phyloP scores from a whole-genome alignment of 306 rosid species.

The Sesbania bispinosa region DNA sequence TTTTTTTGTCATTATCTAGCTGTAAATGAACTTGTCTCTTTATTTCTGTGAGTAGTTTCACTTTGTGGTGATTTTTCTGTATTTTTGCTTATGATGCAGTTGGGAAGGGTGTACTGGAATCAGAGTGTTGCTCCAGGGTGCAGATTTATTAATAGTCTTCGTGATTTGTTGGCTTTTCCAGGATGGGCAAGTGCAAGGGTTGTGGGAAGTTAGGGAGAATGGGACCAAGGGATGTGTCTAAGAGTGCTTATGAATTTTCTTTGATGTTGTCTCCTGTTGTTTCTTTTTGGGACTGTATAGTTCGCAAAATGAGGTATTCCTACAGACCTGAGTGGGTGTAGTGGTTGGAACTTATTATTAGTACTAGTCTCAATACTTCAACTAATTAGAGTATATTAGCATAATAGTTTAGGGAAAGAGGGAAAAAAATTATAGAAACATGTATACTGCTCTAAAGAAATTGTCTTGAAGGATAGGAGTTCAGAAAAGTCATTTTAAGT shows the following conservation, averaged over 20 bases:
- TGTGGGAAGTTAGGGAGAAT: conserved; percentile 87
- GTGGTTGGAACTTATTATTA: conserved; percentile 40
- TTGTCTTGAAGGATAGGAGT: conserved; percentile 43
- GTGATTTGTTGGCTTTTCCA: conserved; percentile 30
- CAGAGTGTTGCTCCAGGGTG: conserved; percentile 24
- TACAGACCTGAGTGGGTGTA: conserved; percentile 99
- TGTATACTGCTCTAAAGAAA: conserved; percentile 53
- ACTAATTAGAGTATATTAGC: conserved; percentile 44
- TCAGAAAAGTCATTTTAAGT: conserved; percentile 26
- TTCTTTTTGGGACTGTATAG: conserved; percentile 94
- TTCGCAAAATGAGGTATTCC: conserved; percentile 97
- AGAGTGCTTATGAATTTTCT: conserved; percentile 75
- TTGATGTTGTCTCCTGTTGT: conserved; percentile 89
- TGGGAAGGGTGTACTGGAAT: conserved; percentile 60
- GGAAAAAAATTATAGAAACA: conserved; percentile 40
- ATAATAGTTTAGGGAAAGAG: conserved; percentile 38
- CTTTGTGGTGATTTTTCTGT: conserved; percentile 5
- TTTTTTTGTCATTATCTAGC: neutral
- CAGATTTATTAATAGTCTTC: conserved; percentile 15
- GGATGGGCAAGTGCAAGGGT: conserved; percentile 75
- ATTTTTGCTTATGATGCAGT: conserved; percentile 38
- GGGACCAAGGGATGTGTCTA: conserved; percentile 59
- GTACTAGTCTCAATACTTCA: conserved; percentile 38
- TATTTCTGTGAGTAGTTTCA: neutral
- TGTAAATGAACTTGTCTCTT: neutral